phyloP scores from a whole-genome alignment of 306 rosid genomes.

The Dalbergia cultrata region DNA sequence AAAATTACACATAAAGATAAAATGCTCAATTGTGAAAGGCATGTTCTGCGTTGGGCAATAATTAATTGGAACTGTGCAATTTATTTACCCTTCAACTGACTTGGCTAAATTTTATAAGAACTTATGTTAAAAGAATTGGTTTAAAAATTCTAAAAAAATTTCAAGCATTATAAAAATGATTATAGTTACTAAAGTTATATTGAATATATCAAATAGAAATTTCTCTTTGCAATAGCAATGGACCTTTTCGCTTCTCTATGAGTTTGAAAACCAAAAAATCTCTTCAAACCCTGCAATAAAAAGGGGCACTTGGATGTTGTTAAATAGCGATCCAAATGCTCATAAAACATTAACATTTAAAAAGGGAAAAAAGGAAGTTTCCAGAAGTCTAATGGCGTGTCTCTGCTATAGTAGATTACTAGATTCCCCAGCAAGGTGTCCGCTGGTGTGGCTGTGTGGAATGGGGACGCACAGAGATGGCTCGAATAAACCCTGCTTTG shows the following conservation, averaged over 20 bases:
- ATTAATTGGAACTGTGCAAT: no score
- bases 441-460: conserved; percentile 49
- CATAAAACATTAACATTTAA: background rate
- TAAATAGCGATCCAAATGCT: background rate
- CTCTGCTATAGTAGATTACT: background rate
- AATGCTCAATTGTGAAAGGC: no score
- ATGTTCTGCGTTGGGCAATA: no score
- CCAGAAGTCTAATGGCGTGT: background rate
- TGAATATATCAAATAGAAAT: no score
- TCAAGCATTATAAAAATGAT: background rate
- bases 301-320: no score
- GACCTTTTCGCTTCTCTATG: background rate
- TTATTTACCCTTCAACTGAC: background rate
- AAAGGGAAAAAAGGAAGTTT: background rate
- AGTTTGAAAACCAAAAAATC: background rate
- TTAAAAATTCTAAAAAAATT: no score
- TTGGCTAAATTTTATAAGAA: no score
- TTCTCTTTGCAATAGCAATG: background rate
- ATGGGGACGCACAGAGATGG: conserved; percentile 8
- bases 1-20: no score
- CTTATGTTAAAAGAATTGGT: no score
- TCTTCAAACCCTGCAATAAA: background rate
- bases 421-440: conserved; percentile 49
- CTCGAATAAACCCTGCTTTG: no score
- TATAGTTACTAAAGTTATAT: no score